Conservation (phyloP, 148 eudicot genomes). For the Vaccinium vitisidaea region DNA sequence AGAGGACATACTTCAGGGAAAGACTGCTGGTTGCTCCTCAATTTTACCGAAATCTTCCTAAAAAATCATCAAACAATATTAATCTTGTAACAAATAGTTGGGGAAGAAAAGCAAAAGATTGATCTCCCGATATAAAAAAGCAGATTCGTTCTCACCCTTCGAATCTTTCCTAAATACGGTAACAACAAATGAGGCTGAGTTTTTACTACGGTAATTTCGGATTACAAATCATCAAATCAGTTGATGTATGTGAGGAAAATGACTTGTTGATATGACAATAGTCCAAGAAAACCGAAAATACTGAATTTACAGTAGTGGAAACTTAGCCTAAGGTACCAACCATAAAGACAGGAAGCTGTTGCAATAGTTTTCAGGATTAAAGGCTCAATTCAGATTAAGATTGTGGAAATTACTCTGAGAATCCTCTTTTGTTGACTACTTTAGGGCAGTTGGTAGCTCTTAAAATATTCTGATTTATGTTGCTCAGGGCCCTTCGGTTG, state of each 20-base stretch:
- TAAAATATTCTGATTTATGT: slow-evolving; percentile 7
- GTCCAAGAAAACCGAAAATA: no score
- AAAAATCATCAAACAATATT: not conserved
- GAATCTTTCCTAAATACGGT: not conserved
- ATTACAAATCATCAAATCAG: no score
- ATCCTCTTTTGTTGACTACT: slow-evolving; percentile 12
- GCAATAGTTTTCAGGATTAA: no score
- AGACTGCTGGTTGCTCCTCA: not conserved
- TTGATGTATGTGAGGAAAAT: no score
- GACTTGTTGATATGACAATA: no score
- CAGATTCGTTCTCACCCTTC: not conserved
- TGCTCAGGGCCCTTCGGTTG: slow-evolving; percentile 3
- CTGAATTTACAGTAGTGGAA: no score
- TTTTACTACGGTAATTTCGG: no score
- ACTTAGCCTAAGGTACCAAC: no score
- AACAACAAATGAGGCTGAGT: no score
- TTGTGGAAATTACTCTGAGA: slow-evolving; percentile 5
- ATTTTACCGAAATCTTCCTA: slow-evolving; percentile 9
- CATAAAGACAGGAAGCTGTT: not conserved
- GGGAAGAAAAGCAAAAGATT: not conserved
- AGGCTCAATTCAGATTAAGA: not conserved
- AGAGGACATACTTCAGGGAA: not conserved
- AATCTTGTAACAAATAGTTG: not conserved
- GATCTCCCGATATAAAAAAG: not conserved
- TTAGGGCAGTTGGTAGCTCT: not conserved